A percentile compares a stretch with the other conserved stretches of the same genome.
These are phyloP conservation scores for Knoxdaviesia proteae DNA, from an alignment of 2,329 filamentous ascomycete species.

Conservation along the genomic window DNA sequence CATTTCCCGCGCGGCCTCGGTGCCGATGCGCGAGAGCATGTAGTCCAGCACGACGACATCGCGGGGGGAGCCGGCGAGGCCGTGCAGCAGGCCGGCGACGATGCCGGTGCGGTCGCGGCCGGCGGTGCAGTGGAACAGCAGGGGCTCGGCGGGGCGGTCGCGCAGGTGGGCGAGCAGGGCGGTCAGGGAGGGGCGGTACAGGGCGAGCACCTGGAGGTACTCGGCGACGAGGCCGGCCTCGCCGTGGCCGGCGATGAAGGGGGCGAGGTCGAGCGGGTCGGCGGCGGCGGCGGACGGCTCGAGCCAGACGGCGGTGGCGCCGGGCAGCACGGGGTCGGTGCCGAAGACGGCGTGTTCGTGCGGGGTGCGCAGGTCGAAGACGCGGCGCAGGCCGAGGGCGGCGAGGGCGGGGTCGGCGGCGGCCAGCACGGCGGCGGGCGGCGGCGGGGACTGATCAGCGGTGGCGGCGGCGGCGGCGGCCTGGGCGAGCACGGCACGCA, in stretches of 20 bases:
- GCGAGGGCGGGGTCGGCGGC: too few relatives aligned
- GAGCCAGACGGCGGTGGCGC: slow-evolving; percentile 25
- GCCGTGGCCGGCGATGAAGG: slow-evolving; percentile 24
- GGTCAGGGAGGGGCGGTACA: slow-evolving; percentile 20
- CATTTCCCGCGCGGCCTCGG: slow-evolving; percentile 26
- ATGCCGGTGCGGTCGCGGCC: slow-evolving; percentile 34
- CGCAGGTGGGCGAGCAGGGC: slow-evolving; percentile 25
- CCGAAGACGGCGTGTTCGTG: slow-evolving; percentile 16
- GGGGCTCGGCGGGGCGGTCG: slow-evolving; percentile 21
- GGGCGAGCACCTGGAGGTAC: slow-evolving; percentile 24
- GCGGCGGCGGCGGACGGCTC: slow-evolving; percentile 10
- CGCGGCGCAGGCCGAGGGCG: slow-evolving; percentile 13
- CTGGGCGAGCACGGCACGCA: too few relatives aligned
- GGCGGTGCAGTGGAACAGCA: slow-evolving; percentile 35
- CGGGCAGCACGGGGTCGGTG: slow-evolving; percentile 23
- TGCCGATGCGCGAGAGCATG: slow-evolving; percentile 31
- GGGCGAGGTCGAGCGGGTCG: slow-evolving; percentile 16
- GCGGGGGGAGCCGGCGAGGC: slow-evolving; percentile 23
- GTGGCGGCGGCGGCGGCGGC: too few relatives aligned
- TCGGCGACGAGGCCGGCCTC: slow-evolving; percentile 21
- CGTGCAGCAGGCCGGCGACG: slow-evolving; percentile 25
- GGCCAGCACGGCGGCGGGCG: too few relatives aligned
- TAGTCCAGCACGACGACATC: slow-evolving; percentile 26
- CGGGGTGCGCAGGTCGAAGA: slow-evolving; percentile 30
- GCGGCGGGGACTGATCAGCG: too few relatives aligned